phyloP scores from a whole-genome alignment of 2,329 filamentous ascomycete species.

The Dryadomyces sulphureus region DNA sequence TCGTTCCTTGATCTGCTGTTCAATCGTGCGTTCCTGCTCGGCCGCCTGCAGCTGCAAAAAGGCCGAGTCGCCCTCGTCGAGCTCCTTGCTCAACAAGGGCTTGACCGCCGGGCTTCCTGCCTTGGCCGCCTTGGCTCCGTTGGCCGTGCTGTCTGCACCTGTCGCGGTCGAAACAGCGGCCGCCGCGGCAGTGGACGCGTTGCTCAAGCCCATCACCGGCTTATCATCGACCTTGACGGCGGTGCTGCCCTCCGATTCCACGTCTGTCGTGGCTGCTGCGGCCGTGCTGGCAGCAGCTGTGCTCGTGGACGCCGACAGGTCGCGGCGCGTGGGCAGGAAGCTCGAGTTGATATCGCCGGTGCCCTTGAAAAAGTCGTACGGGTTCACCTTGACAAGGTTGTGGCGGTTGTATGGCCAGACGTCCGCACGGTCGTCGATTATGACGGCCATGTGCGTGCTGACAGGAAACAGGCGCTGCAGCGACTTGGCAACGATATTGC shows the following conservation, averaged over 20 bases:
- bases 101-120: constrained; percentile 13
- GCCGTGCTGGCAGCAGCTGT: not conserved
- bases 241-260: not conserved
- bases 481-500: constrained; percentile 80
- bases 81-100: constrained; percentile 49
- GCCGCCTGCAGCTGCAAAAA: constrained; percentile 62
- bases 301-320: constrained; percentile 25
- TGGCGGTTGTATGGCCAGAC: constrained; percentile 85
- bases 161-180: not conserved
- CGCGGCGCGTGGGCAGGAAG: constrained; percentile 69
- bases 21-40: constrained; percentile 75
- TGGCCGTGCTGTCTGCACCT: not conserved
- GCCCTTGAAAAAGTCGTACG: constrained; percentile 95
- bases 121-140: not conserved
- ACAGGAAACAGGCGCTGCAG: constrained; percentile 85
- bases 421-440: constrained; percentile 93
- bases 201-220: not conserved
- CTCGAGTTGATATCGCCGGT: constrained; percentile 98
- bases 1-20: constrained; percentile 77
- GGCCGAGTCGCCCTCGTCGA: constrained; percentile 45
- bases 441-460: constrained; percentile 97
- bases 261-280: not conserved
- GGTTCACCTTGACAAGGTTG: constrained; percentile 86
- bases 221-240: not conserved
- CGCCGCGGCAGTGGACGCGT: not conserved